Evolutionary conservation across 306 rosid genomes (phyloP), one percentile per base, ranked within the genome.

Genomic region (Lupinus albus): DNA sequence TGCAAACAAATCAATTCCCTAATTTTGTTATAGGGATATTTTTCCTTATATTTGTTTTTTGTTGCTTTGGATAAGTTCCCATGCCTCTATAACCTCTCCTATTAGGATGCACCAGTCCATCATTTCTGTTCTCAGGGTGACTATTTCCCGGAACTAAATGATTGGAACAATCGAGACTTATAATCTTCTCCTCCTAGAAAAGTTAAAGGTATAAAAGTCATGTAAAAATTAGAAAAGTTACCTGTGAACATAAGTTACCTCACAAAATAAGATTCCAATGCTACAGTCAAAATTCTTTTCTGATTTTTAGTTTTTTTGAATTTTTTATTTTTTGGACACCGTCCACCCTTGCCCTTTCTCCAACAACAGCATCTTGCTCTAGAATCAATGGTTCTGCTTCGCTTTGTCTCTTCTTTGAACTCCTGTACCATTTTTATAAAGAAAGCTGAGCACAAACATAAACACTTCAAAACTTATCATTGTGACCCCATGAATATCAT

Each of bases 391-490:
- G 73, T 28, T 79, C 84, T 36, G 63, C 88, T 51, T 77, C 81
- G 13, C 20, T 61, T 61, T 73, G 86, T 78, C 79, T 79, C 79
- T 81, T 84, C 86, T 70, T 84, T 28, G 38, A 41, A 57, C 70
- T 78, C 73, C 88, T 87, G 62, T 49, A 46, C 7, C 15, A 4
- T 55, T 65, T 70, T 53, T 7, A 1, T 4, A 32, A 61, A 61
- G 67, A 65, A 36, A 60, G 13, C 28, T 39, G 70, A 30, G 45
- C 52, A 57, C 16, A 48, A 30, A 65, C 5, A 9, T 12, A 64
- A 11, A 72, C 12, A 36, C 58, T 44, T 62, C 8, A 18, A 15
- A 68, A 55, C 14, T 25, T 1, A 7, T 54, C 38, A 6, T 30
- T 61, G 58, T 32, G 11, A 58, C 16, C 8, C 8, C 4, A 11